phyloP scores from a whole-genome alignment of 1,284 basidiomycete species.

The Uromyces viciae-fabae region DNA sequence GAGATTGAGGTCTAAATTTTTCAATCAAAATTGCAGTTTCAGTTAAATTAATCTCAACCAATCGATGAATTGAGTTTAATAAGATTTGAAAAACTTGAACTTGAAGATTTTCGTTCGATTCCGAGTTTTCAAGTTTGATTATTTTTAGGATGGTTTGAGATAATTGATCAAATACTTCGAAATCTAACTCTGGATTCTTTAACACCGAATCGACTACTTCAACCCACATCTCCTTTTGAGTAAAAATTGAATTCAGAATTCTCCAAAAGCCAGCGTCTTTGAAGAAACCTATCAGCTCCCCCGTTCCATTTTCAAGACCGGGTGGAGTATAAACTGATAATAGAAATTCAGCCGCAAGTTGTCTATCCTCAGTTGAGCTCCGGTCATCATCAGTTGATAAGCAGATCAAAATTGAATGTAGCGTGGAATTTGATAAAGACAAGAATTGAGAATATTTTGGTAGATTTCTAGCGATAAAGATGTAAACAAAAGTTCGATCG shows the following conservation, averaged over 20 bases:
- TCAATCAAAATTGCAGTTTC: conserved; percentile 18
- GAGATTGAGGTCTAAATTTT: conserved; percentile 14
- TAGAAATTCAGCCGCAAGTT: conserved; percentile 91
- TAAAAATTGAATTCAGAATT: conserved; percentile 76
- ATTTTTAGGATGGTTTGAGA: conserved; percentile 55
- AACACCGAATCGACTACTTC: conserved; percentile 69
- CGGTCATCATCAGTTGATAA: conserved; percentile 69
- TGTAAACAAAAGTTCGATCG: conserved; percentile 79
- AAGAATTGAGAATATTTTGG: conserved; percentile 94
- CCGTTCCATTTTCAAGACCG: conserved; percentile 24
- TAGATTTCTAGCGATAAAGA: conserved; percentile 92
- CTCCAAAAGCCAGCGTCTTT: conserved; percentile 81
- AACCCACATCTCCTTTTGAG: conserved; percentile 72
- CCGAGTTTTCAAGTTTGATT: background rate
- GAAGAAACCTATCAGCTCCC: conserved; percentile 67
- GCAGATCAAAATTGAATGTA: conserved; percentile 72
- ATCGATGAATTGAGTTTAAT: conserved; percentile 19
- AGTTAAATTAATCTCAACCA: conserved; percentile 29
- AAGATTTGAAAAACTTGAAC: conserved; percentile 54
- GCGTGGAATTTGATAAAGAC: conserved; percentile 64
- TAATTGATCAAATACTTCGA: conserved; percentile 65
- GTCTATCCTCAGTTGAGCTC: conserved; percentile 75
- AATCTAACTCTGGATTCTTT: conserved; percentile 67
- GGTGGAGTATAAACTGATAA: conserved; percentile 79
- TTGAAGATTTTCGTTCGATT: conserved; percentile 55